phyloP scores from a whole-genome alignment of 1,284 basidiomycete species.

The Quambalaria eucalypti region DNA sequence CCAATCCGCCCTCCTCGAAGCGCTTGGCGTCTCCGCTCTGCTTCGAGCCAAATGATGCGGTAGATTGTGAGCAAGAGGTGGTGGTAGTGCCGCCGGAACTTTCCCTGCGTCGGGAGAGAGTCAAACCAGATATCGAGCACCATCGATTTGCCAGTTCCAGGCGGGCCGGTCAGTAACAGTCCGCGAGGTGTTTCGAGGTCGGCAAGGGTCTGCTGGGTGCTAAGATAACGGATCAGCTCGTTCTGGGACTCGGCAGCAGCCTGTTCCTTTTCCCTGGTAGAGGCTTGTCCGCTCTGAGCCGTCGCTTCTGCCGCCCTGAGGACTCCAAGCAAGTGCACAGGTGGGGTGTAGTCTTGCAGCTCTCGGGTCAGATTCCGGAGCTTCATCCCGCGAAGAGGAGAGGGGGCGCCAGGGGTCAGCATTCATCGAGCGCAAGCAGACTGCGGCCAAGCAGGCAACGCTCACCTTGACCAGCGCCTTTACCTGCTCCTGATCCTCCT shows the following conservation, averaged over 20 bases:
- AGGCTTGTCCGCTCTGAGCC: slow-evolving; percentile 6
- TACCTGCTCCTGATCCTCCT: slow-evolving; percentile 61
- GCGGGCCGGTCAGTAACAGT: slow-evolving; percentile 53
- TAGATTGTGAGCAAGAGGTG: slow-evolving; percentile 63
- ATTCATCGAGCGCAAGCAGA: neutral
- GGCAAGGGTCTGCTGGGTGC: slow-evolving; percentile 57
- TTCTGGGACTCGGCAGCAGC: slow-evolving; percentile 20
- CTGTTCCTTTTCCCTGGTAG: slow-evolving; percentile 12
- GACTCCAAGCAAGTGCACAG: slow-evolving; percentile 39
- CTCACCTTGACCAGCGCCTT: slow-evolving; percentile 58
- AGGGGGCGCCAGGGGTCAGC: neutral
- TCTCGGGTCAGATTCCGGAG: slow-evolving; percentile 52
- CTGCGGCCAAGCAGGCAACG: neutral
- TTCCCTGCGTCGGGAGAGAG: slow-evolving; percentile 56
- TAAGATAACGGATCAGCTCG: slow-evolving; percentile 54
- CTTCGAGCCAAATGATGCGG: slow-evolving; percentile 58
- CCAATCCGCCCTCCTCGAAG: slow-evolving; percentile 22
- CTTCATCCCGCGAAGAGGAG: slow-evolving; percentile 46
- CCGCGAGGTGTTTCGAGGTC: slow-evolving; percentile 56
- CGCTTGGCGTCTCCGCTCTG: slow-evolving; percentile 49
- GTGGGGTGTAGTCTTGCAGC: slow-evolving; percentile 54
- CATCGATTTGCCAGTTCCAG: slow-evolving; percentile 57
- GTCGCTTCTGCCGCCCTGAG: slow-evolving; percentile 13
- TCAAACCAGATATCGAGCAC: slow-evolving; percentile 62
- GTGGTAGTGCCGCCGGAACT: slow-evolving; percentile 61